Base-by-base conservation (phyloP, 2,329 filamentous ascomycete genomes). In the Epichloe aotearoae region DNA sequence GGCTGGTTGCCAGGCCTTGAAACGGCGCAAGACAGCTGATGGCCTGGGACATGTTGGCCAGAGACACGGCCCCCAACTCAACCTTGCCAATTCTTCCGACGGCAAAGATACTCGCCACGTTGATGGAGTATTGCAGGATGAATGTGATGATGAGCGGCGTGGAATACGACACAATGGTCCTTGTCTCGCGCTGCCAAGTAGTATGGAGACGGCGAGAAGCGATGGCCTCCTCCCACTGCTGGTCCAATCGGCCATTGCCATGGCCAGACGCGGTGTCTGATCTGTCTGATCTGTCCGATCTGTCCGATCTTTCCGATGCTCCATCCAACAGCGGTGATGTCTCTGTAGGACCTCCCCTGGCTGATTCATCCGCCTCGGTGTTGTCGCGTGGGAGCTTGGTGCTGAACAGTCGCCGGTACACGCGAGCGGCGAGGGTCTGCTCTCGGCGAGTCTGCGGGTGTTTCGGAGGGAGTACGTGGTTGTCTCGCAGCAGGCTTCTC, bases 111-210 rank as follows among this genome's bases (percentile, higher is more conserved):
- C 83, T 86, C 1, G 85, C 80, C 40, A 90, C 83, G n/a, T 85
- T 90, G 61, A 93, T 77, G 34, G 86, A 90, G 64, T 91, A 91
- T 64, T 93, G 87, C 34, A 93, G 72, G 48, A 89, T 56, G 60
- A 90, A 91, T 0, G 86, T 90, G 42, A 60, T 53, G 42, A 88
- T 79, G 47, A 91, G 69, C 1, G 86, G 86, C 33, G 75, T 72
- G 2, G 85, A 83, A 63, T 90, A 90, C 55, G 76, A 74, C 33
- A 76, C 70, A 40, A 97, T 75, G 1, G 89, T 89, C 69, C 90
- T 89, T 41, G 85, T 75, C 72, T 97, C 91, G 55, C 90, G 81
- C 66, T 86, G 83, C 89, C 90, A 97, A 5, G 88, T 94, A 4
- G 90, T 96, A 49, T 84, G 83, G 56, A 97, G 90, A 61, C 82